Conservation (phyloP, 2,329 filamentous ascomycete species). For the Huntiella decipiens region DNA sequence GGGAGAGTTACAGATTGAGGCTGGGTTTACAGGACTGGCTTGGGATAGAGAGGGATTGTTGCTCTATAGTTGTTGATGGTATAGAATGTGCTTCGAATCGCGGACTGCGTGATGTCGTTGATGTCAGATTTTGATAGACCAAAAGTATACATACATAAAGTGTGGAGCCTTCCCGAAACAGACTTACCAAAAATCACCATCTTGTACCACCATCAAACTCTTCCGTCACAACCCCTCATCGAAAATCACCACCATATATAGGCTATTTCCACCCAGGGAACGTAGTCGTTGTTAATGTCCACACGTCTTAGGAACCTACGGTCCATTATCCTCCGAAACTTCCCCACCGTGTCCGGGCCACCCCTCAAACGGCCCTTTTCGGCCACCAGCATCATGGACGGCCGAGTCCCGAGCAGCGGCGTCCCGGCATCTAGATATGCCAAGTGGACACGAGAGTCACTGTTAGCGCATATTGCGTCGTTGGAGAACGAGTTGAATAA, state of each 20-base stretch:
- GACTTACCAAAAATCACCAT: not conserved
- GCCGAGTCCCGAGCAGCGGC: conserved; percentile 5
- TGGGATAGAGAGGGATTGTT: not conserved
- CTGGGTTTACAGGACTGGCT: conserved; percentile 3
- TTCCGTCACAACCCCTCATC: not conserved
- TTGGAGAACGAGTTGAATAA: conserved; percentile 46
- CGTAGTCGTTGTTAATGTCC: no score
- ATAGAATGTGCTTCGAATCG: no score
- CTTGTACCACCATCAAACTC: conserved; percentile 9
- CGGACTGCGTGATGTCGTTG: no score
- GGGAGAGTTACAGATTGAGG: not conserved
- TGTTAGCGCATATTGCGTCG: conserved; percentile 47
- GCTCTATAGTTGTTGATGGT: no score
- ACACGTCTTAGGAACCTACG: no score
- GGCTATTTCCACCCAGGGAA: not conserved
- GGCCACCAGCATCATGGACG: conserved; percentile 4
- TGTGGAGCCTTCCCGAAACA: no score
- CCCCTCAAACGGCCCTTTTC: conserved; percentile 4
- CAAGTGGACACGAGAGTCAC: conserved; percentile 47
- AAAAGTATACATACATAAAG: no score
- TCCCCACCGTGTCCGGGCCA: not conserved
- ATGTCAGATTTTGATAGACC: no score
- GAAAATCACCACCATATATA: not conserved
- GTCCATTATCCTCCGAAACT: no score
- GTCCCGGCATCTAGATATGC: conserved; percentile 30